phyloP scores from a whole-genome alignment of 306 rosid species.

The Vachellia pachyceras region DNA sequence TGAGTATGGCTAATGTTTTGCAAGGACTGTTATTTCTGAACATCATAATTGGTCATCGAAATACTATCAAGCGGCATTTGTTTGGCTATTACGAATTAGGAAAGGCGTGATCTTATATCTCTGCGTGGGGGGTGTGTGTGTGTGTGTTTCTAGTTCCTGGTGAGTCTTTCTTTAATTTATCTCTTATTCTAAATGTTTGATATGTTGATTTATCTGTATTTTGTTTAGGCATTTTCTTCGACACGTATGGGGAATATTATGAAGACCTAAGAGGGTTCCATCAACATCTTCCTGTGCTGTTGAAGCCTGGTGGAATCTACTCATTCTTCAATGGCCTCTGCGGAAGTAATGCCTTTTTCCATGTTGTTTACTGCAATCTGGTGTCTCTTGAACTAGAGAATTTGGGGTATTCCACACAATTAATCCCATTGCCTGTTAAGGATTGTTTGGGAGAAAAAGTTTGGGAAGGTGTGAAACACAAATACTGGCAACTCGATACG shows the following conservation, averaged over 20 bases:
- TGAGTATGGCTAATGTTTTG: neutral
- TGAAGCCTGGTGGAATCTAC: slow-evolving; percentile 88
- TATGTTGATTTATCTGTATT: slow-evolving; percentile 20
- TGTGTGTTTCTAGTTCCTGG: slow-evolving; percentile 6
- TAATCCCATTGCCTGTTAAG: slow-evolving; percentile 90
- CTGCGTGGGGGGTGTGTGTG: too few relatives aligned
- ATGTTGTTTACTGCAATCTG: slow-evolving; percentile 87
- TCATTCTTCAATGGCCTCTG: slow-evolving; percentile 94
- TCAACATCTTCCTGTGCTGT: slow-evolving; percentile 74
- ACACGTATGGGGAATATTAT: slow-evolving; percentile 93
- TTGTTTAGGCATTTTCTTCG: slow-evolving; percentile 91
- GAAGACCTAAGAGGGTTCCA: slow-evolving; percentile 93
- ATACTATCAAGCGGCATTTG: neutral
- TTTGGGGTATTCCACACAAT: slow-evolving; percentile 84
- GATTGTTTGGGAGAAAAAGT: slow-evolving; percentile 83
- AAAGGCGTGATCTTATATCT: neutral
- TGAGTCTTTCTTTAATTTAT: neutral
- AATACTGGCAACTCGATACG: slow-evolving; percentile 96
- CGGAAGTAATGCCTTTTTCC: slow-evolving; percentile 94
- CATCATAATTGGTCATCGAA: neutral
- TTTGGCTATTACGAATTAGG: neutral
- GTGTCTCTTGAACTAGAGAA: slow-evolving; percentile 91
- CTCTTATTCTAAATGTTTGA: slow-evolving; percentile 16
- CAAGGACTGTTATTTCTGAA: neutral
- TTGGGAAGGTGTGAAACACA: slow-evolving; percentile 96